phyloP scores from a whole-genome alignment of 2,329 filamentous ascomycete genomes.

The Colletotrichum coccodes region DNA sequence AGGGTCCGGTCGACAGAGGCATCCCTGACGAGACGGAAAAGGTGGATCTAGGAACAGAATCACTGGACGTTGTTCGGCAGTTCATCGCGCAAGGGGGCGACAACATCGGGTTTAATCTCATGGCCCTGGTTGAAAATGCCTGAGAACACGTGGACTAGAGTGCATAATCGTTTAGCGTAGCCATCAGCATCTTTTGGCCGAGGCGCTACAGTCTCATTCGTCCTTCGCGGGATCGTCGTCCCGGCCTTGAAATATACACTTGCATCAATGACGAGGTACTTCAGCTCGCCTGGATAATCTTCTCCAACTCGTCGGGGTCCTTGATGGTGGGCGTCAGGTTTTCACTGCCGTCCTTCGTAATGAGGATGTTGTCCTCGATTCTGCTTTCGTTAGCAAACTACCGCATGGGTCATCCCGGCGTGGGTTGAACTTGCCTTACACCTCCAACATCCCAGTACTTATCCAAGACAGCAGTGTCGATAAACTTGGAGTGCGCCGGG shows the following conservation, averaged over 20 bases:
- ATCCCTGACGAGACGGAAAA: constrained; percentile 51
- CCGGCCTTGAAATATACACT: not conserved
- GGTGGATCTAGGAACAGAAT: constrained; percentile 63
- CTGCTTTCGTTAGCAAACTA: constrained; percentile 42
- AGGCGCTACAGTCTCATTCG: not conserved
- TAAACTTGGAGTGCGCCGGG: constrained; percentile 78
- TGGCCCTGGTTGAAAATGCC: constrained; percentile 39
- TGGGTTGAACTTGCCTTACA: constrained; percentile 62
- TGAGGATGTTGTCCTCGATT: constrained; percentile 78
- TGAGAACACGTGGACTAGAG: not conserved
- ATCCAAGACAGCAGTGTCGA: constrained; percentile 77
- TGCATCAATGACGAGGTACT: not conserved
- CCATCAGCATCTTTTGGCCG: too few relatives aligned
- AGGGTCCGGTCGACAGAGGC: constrained; percentile 69
- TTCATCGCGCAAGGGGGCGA: constrained; percentile 41
- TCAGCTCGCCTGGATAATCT: constrained; percentile 45
- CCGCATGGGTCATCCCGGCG: not conserved
- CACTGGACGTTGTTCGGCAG: constrained; percentile 60
- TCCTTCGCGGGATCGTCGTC: not conserved
- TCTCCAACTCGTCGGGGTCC: constrained; percentile 71
- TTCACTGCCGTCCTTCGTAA: constrained; percentile 74
- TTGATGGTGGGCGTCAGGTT: constrained; percentile 80
- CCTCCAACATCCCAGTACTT: constrained; percentile 87
- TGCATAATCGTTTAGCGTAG: not conserved
- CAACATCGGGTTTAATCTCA: constrained; percentile 42